Conservation (phyloP, 495 filamentous ascomycete genomes). For the Xylaria grammica region DNA sequence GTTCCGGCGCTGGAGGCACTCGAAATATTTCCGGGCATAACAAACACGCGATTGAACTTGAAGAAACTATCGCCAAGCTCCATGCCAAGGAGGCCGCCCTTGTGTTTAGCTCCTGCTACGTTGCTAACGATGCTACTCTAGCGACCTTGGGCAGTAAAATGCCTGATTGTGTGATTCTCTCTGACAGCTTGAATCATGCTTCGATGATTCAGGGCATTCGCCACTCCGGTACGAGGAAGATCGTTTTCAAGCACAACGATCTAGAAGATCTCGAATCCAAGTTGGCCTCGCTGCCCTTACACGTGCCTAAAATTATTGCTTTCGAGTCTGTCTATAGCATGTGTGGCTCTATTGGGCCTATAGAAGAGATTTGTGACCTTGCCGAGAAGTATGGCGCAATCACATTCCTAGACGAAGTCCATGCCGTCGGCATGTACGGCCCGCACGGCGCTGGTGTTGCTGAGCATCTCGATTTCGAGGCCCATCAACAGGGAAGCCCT, state of each 20-base stretch:
- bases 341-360: conserved; percentile 96
- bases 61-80: conserved; percentile 83
- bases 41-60: conserved; percentile 85
- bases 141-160: conserved; percentile 95
- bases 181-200: conserved; percentile 94
- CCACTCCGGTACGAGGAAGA: conserved; percentile 92
- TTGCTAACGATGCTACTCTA: conserved; percentile 97
- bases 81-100: conserved; percentile 89
- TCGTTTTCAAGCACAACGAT: conserved; percentile 99
- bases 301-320: conserved; percentile 95
- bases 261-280: conserved; percentile 87
- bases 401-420: conserved; percentile 97
- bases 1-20: conserved; percentile 93
- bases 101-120: conserved; percentile 96
- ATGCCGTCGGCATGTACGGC: conserved; percentile 99
- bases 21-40: conserved; percentile 98
- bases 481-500: conserved; percentile 67
- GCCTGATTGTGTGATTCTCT: conserved; percentile 93
- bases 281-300: conserved; percentile 79
- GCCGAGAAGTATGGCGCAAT: conserved; percentile 97
- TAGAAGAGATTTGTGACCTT: conserved; percentile 92
- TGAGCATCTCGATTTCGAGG: conserved; percentile 94
- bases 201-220: conserved; percentile 99
- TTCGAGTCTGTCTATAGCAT: conserved; percentile 99
- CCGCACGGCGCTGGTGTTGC: conserved; percentile 95